Evolutionary conservation across 1,284 basidiomycete species (phyloP), one percentile per base, ranked within the genome.

Genomic region (Cronartium ribicola): DNA sequence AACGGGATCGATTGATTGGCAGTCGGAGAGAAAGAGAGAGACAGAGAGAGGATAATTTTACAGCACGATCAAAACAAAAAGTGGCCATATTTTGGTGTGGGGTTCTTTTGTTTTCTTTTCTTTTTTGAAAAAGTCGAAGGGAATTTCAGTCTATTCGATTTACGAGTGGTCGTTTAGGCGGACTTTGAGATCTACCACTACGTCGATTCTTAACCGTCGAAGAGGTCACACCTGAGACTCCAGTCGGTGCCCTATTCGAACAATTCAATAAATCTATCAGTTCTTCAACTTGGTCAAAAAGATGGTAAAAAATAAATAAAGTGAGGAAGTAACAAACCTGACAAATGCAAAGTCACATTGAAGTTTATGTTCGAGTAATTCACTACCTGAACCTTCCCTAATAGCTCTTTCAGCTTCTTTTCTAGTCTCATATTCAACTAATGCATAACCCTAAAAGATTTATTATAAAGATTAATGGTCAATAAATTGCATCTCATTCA

Each of bases 331-430:
- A n/a, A 89, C 88, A 60, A 93, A 92, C 36, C 92, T 87, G 44
- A 97, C 89, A 80, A 98, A 98, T 0, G 92, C 94, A 82, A 94
- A 98, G 80, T 98, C 95, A 79, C 94, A 95, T 77, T 90, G 88
- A 61, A 98, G 86, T 43, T 83, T 85, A 83, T 98, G 91, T 79
- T 97, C 95, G 76, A 98, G 84, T 75, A 98, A 83, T 13, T 87
- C 85, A 7, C 91, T 89, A 4, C 91, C 91, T 43, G 89, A 88
- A 36, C 91, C 91, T 69, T 92, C 91, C 63, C 83, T 82, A 79
- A 98, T 96, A 22, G 96, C 95, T 46, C 88, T 87, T 79, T 95
- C 90, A 2, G 95, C 95, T 78, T 98, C 94, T 14, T 88, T 85
- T 85, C 92, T 90, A 8, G 90, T 92, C 79, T 92, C 92, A 80